A percentile compares a stretch with the other conserved stretches of the same genome.
Conservation (phyloP, 352 stramenopile genomes). For the Phytophthora nicotianae region DNA sequence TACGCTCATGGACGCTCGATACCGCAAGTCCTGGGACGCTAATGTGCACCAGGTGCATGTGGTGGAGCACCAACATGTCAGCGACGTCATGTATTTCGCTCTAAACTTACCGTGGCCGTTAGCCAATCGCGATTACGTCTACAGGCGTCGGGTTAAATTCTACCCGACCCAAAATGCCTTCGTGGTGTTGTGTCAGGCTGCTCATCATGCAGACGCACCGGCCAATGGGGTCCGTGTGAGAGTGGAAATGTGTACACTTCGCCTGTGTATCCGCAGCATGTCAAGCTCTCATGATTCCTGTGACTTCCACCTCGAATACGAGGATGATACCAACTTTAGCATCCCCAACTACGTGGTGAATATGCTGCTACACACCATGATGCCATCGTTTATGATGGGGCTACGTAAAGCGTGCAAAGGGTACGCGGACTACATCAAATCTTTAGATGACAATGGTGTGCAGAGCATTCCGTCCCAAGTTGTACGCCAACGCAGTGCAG, state of each 20-base stretch:
- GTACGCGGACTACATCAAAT: constrained; percentile 57
- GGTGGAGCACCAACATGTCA: constrained; percentile 49
- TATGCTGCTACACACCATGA: constrained; percentile 51
- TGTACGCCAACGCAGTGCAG: constrained; percentile 37
- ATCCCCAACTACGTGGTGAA: constrained; percentile 77
- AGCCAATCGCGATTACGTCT: constrained; percentile 81
- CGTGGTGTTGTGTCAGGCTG: constrained; percentile 66
- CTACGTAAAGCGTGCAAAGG: constrained; percentile 61
- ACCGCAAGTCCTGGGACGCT: constrained; percentile 62
- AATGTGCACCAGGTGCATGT: constrained; percentile 52
- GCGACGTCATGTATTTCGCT: constrained; percentile 72
- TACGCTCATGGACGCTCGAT: constrained; percentile 59
- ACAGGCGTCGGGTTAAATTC: constrained; percentile 62
- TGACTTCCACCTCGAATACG: constrained; percentile 77
- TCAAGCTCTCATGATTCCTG: constrained; percentile 56
- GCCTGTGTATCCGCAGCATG: constrained; percentile 64
- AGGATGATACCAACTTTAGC: constrained; percentile 81
- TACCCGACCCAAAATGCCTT: constrained; percentile 61
- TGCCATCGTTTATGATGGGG: constrained; percentile 70
- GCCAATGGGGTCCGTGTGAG: constrained; percentile 46
- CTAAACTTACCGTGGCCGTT: constrained; percentile 71
- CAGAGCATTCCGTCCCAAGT: constrained; percentile 60
- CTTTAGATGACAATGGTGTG: constrained; percentile 42
- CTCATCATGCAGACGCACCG: constrained; percentile 54
- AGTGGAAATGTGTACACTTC: constrained; percentile 67